Evolutionary conservation across 1,284 basidiomycete species (phyloP).

Genomic region (Trichosporon sp.): DNA sequence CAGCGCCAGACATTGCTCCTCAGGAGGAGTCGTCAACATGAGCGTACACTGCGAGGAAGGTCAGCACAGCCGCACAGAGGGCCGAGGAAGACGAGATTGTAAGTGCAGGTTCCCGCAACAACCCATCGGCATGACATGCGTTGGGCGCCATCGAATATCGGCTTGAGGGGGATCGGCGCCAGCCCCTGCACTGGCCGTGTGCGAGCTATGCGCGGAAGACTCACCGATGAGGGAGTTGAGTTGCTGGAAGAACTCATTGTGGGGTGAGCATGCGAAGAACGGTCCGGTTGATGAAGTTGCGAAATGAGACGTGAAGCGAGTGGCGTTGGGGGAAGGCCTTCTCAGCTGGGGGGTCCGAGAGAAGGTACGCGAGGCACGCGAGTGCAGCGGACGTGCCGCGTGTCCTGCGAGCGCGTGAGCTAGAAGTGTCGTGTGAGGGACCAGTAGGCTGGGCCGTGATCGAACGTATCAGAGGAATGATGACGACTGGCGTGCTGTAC

Average conservation of each 20-base stretch:
- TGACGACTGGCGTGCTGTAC: background rate
- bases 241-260: background rate
- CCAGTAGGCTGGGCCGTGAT: background rate
- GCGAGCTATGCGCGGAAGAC: background rate
- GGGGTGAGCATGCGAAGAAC: background rate
- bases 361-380: background rate
- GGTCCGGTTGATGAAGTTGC: background rate
- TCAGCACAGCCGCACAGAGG: background rate
- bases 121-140: background rate
- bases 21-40: background rate
- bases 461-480: background rate
- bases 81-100: background rate
- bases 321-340: background rate
- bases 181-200: background rate
- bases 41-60: background rate
- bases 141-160: background rate
- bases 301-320: background rate
- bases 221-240: background rate
- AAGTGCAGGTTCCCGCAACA: background rate
- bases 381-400: background rate
- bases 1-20: background rate
- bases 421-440: background rate
- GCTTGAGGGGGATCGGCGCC: background rate
- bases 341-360: background rate
- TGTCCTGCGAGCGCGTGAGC: background rate